A percentile compares a stretch with the other conserved stretches of the same genome.
phyloP scores from a whole-genome alignment of 768 basidiomycete species.

The Naganishia friedmannii region DNA sequence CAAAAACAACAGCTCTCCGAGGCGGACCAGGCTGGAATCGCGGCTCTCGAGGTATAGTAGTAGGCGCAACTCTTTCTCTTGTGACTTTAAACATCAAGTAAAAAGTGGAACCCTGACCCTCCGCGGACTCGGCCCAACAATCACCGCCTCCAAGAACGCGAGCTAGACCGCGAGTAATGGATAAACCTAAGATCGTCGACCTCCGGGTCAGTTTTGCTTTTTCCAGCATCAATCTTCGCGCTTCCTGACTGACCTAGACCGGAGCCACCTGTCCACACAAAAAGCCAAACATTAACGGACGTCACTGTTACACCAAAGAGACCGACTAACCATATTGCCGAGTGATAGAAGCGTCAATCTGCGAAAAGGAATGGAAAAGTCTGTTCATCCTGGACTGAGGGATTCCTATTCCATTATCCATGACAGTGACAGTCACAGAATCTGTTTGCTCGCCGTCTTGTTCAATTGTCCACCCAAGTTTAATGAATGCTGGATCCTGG shows the following conservation, averaged over 20 bases:
- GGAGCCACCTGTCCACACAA: constrained; percentile 11
- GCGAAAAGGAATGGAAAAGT: constrained; percentile 44
- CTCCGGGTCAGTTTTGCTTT: too few relatives aligned
- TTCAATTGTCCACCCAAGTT: constrained; percentile 35
- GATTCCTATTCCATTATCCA: constrained; percentile 49
- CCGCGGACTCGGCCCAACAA: constrained; percentile 38
- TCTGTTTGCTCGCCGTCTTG: constrained; percentile 21
- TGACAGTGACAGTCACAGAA: constrained; percentile 33
- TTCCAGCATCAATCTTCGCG: too few relatives aligned
- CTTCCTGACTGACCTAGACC: constrained; percentile 38
- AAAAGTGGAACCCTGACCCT: constrained; percentile 43
- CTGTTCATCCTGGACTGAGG: constrained; percentile 38
- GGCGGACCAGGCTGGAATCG: background rate
- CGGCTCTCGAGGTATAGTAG: background rate
- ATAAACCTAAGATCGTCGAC: constrained; percentile 34
- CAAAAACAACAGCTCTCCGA: background rate
- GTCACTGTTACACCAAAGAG: background rate
- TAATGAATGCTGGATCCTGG: constrained; percentile 28
- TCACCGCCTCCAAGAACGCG: constrained; percentile 39
- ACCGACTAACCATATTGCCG: constrained; percentile 35
- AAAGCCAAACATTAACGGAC: background rate
- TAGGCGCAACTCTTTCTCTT: background rate
- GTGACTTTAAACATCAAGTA: constrained; percentile 37
- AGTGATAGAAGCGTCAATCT: constrained; percentile 43
- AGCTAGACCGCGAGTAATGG: constrained; percentile 42